These are phyloP conservation scores for Halenospora varia DNA, from an alignment of 495 filamentous ascomycete genomes.

Conservation along the genomic window DNA sequence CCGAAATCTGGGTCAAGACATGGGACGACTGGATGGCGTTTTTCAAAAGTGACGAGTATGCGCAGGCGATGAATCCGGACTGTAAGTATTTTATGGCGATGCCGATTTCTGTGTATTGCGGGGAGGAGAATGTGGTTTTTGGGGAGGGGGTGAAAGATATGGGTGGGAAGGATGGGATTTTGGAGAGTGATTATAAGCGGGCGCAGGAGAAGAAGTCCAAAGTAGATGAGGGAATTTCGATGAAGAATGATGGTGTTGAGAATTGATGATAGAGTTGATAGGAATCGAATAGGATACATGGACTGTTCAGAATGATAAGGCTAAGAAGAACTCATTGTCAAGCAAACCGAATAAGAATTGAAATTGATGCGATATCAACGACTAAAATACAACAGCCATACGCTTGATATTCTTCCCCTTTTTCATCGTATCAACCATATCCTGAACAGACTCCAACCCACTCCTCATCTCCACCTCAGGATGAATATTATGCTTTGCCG, in stretches of 20 bases:
- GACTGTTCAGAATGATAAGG: too few species aligned
- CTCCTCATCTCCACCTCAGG: conserved; percentile 17
- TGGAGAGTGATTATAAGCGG: not conserved
- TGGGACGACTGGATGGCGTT: conserved; percentile 3
- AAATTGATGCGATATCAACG: too few species aligned
- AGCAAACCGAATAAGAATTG: too few species aligned
- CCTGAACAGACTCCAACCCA: conserved; percentile 18
- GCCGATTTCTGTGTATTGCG: not conserved
- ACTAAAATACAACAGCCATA: conserved; percentile 17
- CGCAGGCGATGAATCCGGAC: not conserved
- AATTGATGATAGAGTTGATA: too few species aligned
- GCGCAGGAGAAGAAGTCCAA: not conserved
- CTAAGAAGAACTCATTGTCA: too few species aligned
- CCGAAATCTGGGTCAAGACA: not conserved
- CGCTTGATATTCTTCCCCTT: conserved; percentile 17
- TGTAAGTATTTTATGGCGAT: conserved; percentile 1
- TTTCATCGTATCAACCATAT: conserved; percentile 13
- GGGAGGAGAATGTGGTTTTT: not conserved
- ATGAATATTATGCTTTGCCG: conserved; percentile 20
- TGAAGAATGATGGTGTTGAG: not conserved
- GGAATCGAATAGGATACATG: too few species aligned
- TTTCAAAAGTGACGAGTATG: not conserved
- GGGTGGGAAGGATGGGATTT: not conserved
- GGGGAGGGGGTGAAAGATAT: not conserved
- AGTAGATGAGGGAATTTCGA: not conserved